Evolutionary conservation across 768 basidiomycete genomes (phyloP).

Genomic region (Basidioascus undulatus): DNA sequence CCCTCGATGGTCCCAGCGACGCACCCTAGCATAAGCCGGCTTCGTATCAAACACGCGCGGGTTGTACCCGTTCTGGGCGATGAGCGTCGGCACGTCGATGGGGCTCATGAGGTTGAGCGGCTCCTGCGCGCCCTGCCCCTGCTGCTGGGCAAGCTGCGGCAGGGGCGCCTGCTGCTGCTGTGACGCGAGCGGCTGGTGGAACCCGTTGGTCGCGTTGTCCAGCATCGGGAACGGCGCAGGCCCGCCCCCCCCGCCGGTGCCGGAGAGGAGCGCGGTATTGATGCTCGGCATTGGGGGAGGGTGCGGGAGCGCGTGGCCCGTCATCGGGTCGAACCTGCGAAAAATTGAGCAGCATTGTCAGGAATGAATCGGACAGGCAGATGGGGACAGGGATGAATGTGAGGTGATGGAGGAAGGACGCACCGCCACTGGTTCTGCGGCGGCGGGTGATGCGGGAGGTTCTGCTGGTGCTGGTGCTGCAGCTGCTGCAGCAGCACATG

Average conservation of each 20-base stretch:
- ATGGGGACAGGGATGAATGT: no score
- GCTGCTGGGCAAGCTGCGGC: neutral
- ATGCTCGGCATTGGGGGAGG: neutral
- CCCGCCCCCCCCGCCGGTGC: neutral
- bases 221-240: neutral
- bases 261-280: conserved; percentile 3
- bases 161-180: neutral
- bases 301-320: conserved; percentile 16
- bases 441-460: no score
- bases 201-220: no score
- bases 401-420: no score
- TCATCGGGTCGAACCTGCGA: conserved; percentile 12
- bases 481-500: neutral
- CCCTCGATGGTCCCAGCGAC: neutral
- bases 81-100: conserved; percentile 62
- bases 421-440: no score
- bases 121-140: conserved; percentile 2
- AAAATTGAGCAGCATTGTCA: neutral
- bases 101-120: conserved; percentile 27
- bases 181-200: neutral
- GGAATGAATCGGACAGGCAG: no score
- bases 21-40: conserved; percentile 41
- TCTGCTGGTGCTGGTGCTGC: conserved; percentile 2
- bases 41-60: conserved; percentile 58
- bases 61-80: conserved; percentile 75